These are phyloP conservation scores for Yarrowia sp. DNA, from an alignment of 805 yeast genomes.

Conservation along the genomic window DNA sequence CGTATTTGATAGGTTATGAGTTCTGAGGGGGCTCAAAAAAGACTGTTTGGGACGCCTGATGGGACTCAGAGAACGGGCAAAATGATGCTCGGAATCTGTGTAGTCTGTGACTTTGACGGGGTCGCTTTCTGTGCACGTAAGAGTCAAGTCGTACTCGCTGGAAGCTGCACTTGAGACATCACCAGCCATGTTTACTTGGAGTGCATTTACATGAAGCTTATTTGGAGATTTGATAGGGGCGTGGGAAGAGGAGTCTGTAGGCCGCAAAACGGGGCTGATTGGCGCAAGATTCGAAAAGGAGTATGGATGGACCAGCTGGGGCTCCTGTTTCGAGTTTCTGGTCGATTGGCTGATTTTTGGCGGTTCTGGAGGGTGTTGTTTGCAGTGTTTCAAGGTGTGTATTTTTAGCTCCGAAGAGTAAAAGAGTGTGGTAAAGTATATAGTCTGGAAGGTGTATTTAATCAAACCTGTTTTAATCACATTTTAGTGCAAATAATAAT, in stretches of 20 bases:
- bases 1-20: neutral
- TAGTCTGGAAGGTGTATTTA: no score
- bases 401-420: neutral
- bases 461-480: no score
- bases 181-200: conserved; percentile 7
- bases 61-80: neutral
- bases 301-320: neutral
- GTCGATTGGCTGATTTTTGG: no score
- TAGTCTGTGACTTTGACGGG: neutral
- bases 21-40: neutral
- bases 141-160: neutral
- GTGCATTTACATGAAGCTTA: neutral
- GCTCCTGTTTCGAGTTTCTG: neutral
- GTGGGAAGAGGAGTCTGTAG: neutral
- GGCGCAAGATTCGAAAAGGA: neutral
- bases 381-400: no score
- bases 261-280: neutral
- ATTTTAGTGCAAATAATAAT: no score
- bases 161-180: neutral
- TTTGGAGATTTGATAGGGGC: neutral
- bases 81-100: neutral
- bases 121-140: neutral
- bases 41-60: neutral
- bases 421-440: neutral
- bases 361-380: neutral